Evolutionary conservation across 148 eudicot genomes (phyloP).

Genomic region (Persicaria tinctoria): DNA sequence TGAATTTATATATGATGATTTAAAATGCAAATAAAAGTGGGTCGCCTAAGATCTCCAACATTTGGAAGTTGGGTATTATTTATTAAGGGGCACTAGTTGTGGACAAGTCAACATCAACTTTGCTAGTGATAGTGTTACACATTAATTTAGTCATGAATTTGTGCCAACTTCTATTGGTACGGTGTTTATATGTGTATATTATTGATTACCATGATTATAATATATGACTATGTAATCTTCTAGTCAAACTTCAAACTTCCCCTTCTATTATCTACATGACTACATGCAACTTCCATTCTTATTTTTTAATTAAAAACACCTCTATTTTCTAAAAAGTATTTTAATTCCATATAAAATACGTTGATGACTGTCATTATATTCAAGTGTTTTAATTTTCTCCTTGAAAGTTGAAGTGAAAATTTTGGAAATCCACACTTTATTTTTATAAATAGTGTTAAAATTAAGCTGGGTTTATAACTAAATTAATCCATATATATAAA

Average conservation of each 20-base stretch:
- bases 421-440: no score
- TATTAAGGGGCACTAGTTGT: background rate
- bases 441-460: no score
- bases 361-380: no score
- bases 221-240: background rate
- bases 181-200: background rate
- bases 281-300: no score
- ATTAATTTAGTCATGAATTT: background rate
- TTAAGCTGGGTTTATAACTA: no score
- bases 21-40: constrained; percentile 1
- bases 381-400: no score
- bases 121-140: background rate
- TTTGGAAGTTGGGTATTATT: background rate
- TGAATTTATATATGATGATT: background rate
- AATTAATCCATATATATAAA: no score
- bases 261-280: background rate
- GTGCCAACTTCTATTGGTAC: constrained; percentile 9
- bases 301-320: no score
- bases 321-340: no score
- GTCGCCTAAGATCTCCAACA: constrained; percentile 8
- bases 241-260: background rate
- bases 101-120: constrained; percentile 5
- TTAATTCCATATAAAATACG: no score
- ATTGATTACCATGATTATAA: background rate
- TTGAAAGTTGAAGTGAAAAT: no score